These are phyloP conservation scores for Fusarium incarnatum DNA, from an alignment of 2,329 filamentous ascomycete genomes.

Conservation along the genomic window DNA sequence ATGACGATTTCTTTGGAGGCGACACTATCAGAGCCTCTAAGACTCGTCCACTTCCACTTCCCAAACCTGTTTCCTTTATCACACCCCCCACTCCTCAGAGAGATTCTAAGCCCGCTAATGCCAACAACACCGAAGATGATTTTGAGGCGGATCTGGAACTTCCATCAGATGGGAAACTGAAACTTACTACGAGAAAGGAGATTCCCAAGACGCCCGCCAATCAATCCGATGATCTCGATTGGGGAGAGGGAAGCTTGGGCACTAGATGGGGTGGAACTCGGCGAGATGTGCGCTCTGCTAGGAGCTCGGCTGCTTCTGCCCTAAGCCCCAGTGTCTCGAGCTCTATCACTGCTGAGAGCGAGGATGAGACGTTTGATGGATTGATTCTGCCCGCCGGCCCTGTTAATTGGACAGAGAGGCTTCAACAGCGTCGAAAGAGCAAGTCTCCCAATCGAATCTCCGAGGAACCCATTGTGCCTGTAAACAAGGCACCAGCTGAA, in stretches of 20 bases:
- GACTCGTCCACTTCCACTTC: slow-evolving; percentile 59
- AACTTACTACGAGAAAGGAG: slow-evolving; percentile 70
- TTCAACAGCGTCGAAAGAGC: slow-evolving; percentile 77
- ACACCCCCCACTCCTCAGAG: slow-evolving; percentile 68
- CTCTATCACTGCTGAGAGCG: slow-evolving; percentile 90
- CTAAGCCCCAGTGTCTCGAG: slow-evolving; percentile 94
- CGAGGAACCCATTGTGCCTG: slow-evolving; percentile 52
- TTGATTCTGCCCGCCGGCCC: slow-evolving; percentile 85
- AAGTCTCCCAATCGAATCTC: slow-evolving; percentile 64
- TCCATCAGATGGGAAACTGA: slow-evolving; percentile 73
- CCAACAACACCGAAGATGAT: slow-evolving; percentile 65
- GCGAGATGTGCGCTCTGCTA: slow-evolving; percentile 80
- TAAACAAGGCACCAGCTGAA: slow-evolving; percentile 52
- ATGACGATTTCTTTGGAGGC: slow-evolving; percentile 71
- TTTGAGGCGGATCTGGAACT: slow-evolving; percentile 80
- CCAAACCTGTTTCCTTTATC: slow-evolving; percentile 64
- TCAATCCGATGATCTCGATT: slow-evolving; percentile 84
- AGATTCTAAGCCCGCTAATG: slow-evolving; percentile 48
- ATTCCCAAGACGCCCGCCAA: slow-evolving; percentile 71
- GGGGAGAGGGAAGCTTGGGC: slow-evolving; percentile 92
- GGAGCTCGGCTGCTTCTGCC: slow-evolving; percentile 88
- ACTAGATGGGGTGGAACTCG: slow-evolving; percentile 90
- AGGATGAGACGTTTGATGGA: slow-evolving; percentile 93
- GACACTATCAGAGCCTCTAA: slow-evolving; percentile 77
- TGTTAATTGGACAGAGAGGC: slow-evolving; percentile 82